Conservation (phyloP, 1,139 yeast genomes). For the Zhuliangozyma blackwelliae region DNA sequence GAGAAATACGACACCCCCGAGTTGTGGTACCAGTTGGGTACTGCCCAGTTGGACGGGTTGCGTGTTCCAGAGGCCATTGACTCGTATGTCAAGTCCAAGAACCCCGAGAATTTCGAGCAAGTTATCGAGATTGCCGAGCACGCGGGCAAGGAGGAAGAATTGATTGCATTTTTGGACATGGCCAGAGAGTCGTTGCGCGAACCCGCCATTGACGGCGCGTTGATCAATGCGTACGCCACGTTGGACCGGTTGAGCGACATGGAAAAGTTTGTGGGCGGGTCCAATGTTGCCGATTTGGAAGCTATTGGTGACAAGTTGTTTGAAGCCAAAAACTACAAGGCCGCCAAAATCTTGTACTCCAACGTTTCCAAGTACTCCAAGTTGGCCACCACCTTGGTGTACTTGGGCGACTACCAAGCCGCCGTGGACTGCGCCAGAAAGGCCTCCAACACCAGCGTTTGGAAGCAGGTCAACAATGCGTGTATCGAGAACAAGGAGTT, state of each 20-base stretch:
- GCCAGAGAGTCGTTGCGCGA: slow-evolving; percentile 93
- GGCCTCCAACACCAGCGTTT: slow-evolving; percentile 88
- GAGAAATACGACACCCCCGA: slow-evolving; percentile 84
- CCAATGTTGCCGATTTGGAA: slow-evolving; percentile 92
- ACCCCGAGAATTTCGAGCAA: slow-evolving; percentile 84
- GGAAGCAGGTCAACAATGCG: slow-evolving; percentile 97
- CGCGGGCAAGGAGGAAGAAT: slow-evolving; percentile 94
- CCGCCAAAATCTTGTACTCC: slow-evolving; percentile 84
- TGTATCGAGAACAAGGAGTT: slow-evolving; percentile 95
- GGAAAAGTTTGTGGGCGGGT: slow-evolving; percentile 75
- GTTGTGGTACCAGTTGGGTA: slow-evolving; percentile 93
- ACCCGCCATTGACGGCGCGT: slow-evolving; percentile 87
- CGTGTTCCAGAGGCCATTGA: slow-evolving; percentile 89
- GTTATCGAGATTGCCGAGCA: slow-evolving; percentile 94
- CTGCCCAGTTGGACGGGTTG: slow-evolving; percentile 92
- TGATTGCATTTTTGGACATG: slow-evolving; percentile 81
- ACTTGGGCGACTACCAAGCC: slow-evolving; percentile 85
- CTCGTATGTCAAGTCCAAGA: slow-evolving; percentile 85
- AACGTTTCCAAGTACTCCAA: slow-evolving; percentile 92
- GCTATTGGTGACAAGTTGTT: slow-evolving; percentile 88
- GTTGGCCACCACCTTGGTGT: slow-evolving; percentile 91
- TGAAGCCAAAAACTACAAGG: slow-evolving; percentile 79
- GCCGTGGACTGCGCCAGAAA: slow-evolving; percentile 99
- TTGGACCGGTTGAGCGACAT: slow-evolving; percentile 74
- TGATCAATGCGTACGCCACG: slow-evolving; percentile 82